Base-by-base conservation (phyloP, 306 rosid genomes). In the Cucumis sativus region DNA sequence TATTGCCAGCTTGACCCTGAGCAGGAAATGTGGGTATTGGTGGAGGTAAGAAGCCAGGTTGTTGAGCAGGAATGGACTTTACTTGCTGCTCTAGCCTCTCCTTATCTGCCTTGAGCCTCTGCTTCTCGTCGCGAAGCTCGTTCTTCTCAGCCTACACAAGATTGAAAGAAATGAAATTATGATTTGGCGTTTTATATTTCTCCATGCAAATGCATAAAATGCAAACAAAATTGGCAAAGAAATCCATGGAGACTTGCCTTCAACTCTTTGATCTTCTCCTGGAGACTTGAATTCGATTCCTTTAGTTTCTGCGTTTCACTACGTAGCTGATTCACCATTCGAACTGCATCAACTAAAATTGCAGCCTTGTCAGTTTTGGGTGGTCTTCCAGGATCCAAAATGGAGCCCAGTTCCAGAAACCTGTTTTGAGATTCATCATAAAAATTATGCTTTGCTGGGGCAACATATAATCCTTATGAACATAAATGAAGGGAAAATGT, bases 321-420 rank as follows among this genome's bases (percentile, higher is more conserved):
- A 4, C 95, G 91, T 61, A 90, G 83, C 77, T 94, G 97, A 76
- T 88, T 86, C 80, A 94, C 97, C 96, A 89, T 84, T 76, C 96
- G 93, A 60, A 83, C 93, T 10, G 97, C 96, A 62, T 94, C 97
- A 37, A 92, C 65, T 81, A 94, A 78, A 73, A 94, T 81, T n/a
- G 96, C 97, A 54, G 97, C 88, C 89, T 94, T 94, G 87, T 94
- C 98, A 0, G 95, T 90, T 88, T 90, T 92, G 41, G 96, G 94
- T 51, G 93, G 87, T 86, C 91, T 84, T 85, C 95, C 98, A 80
- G 96, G 96, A 85, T 94, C 98, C 92, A 94, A 82, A 79, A 94
- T 89, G 76, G 97, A 84, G 84, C 91, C 89, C 87, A 94, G 78
- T 84, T 90, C 97, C 86, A 90, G 70, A 89, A 94, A 94, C 89